Evolutionary conservation across 2,329 filamentous ascomycete genomes (phyloP), one percentile per base, ranked within the genome.

Genomic region (Trichoderma sp.): DNA sequence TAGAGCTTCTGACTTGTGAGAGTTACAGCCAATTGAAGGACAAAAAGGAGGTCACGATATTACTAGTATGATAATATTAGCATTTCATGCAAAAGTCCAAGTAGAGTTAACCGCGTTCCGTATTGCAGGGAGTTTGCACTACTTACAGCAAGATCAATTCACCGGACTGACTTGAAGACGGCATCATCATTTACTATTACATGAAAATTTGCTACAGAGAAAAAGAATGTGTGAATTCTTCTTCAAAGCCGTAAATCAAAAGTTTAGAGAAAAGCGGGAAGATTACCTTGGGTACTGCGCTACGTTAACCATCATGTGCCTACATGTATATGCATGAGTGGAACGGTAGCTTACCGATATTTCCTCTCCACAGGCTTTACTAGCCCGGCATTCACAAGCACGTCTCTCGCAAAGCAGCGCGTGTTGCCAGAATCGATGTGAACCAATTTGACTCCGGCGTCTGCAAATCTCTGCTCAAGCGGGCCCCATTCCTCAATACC

Each of bases 391-490:
- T 28, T 59, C 16, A 49, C 54, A 52, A 66, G 64, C 28, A 66
- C 13, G 6, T 59, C 54, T 11, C 64, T 56, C 2, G 64, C 54
- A 34, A 66, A 66, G n/a, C 64, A 66, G 4, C 43, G 34, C 0
- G 64, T 66, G 21, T 59, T 66, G 0, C 64, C 64, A 32, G 64
- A 66, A 28, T 66, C 37, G 18, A 66, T 52, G 21, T 66, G 64
- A 5, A 10, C 28, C 24, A 66, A 8, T 32, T 32, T 43, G n/a
- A 66, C 26, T 18, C 54, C 39, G 26, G 64, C 54, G 11, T 28
- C 37, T 26, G 37, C 13, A 21, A 66, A 66, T 21, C 34, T 30
- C n/a, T 37, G 54, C 51, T 59, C 14, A 11, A 66, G 64, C 6
- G 54, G 34, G 16, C 49, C 49, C 64, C 64, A 66, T 5, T 26